Evolutionary conservation across 306 rosid genomes (phyloP).

Genomic region (Rubus idaeus): DNA sequence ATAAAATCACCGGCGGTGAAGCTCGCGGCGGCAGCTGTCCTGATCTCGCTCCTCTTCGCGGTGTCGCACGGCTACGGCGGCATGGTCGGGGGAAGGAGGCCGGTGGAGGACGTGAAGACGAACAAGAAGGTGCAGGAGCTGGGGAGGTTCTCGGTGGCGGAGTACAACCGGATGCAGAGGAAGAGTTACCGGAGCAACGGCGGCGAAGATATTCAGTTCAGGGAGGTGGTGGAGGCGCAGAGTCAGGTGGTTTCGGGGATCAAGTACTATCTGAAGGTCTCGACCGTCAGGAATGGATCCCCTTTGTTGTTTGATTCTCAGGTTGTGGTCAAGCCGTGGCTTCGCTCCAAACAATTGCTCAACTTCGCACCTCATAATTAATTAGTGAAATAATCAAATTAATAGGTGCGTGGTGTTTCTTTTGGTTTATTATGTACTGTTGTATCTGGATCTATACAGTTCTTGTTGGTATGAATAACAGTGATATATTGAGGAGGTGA

Average conservation of each 20-base stretch:
- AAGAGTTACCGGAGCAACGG: background rate
- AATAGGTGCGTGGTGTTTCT: background rate
- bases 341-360: constrained; percentile 47
- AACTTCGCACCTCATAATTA: constrained; percentile 42
- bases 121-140: constrained; percentile 68
- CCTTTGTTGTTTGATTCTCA: constrained; percentile 44
- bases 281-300: constrained; percentile 37
- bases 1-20: constrained; percentile 30
- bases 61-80: constrained; percentile 30
- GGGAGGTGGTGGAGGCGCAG: constrained; percentile 70
- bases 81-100: constrained; percentile 48
- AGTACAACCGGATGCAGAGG: constrained; percentile 43
- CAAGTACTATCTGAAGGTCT: constrained; percentile 59
- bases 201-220: constrained; percentile 37
- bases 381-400: background rate
- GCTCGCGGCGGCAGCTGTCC: constrained; percentile 13
- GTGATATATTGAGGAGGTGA: too few relatives aligned
- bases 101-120: constrained; percentile 47
- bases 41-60: constrained; percentile 12
- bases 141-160: constrained; percentile 78
- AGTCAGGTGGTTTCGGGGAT: constrained; percentile 74
- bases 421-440: too few relatives aligned
- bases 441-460: background rate
- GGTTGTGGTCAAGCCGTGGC: constrained; percentile 77
- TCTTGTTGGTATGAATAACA: background rate